Percentiles rank a stretch among this genome's conserved stretches.
phyloP scores from a whole-genome alignment of 306 rosid genomes.

The Cucurbita argyrosperma region DNA sequence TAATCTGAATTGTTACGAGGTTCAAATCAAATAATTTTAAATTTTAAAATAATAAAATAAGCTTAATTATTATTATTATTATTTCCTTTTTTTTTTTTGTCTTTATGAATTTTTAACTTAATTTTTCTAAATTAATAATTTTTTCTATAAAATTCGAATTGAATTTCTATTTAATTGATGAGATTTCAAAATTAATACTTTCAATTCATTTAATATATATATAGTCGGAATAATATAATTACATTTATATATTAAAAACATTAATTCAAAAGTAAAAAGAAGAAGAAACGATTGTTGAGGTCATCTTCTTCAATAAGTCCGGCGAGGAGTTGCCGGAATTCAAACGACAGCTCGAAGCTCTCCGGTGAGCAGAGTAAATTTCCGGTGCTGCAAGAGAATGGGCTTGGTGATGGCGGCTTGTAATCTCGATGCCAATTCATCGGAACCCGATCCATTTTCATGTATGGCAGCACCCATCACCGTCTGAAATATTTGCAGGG shows the following conservation, averaged over 20 bases:
- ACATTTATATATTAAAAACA: not conserved
- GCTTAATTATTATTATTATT: too few species aligned
- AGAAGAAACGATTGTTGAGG: not conserved
- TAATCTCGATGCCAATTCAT: constrained; percentile 29
- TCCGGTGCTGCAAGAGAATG: constrained; percentile 55
- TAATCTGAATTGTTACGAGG: too few species aligned
- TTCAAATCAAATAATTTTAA: too few species aligned
- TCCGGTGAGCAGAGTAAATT: constrained; percentile 53
- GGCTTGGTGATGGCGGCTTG: constrained; percentile 35
- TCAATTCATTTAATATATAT: too few species aligned
- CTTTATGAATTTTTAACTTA: too few species aligned
- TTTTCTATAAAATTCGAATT: too few species aligned
- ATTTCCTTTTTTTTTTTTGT: too few species aligned
- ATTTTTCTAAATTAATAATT: too few species aligned
- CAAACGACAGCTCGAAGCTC: constrained; percentile 45
- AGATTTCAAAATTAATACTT: too few species aligned
- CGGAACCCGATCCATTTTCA: constrained; percentile 10
- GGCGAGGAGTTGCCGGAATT: not conserved
- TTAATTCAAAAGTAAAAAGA: not conserved
- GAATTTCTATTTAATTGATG: too few species aligned
- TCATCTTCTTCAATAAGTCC: not conserved
- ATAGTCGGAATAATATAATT: too few species aligned
- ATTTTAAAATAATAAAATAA: too few species aligned
- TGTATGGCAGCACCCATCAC: constrained; percentile 37
- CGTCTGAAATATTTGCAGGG: constrained; percentile 75